A percentile compares a stretch with the other conserved stretches of the same genome.
phyloP scores from a whole-genome alignment of 208 protist species.

The Leptomonas seymouri region DNA sequence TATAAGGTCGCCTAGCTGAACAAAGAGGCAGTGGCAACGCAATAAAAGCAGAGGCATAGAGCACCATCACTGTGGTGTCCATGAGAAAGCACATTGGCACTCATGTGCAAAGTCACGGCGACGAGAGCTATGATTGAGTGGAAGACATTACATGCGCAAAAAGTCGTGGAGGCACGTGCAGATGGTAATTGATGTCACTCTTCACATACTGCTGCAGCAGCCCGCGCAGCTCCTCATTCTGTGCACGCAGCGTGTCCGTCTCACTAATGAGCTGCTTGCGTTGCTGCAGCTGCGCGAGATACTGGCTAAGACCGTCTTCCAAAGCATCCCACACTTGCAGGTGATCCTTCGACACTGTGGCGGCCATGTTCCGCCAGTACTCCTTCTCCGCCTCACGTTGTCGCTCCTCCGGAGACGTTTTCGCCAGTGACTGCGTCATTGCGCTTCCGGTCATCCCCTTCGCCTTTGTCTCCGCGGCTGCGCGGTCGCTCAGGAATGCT shows the following conservation, averaged over 20 bases:
- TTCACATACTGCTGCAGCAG: conserved; percentile 93
- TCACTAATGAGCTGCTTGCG: conserved; percentile 84
- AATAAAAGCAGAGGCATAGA: neutral
- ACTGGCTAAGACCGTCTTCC: conserved; percentile 88
- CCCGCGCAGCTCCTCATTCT: conserved; percentile 93
- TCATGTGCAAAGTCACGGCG: neutral
- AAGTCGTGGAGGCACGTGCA: conserved; percentile 83
- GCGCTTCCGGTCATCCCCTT: conserved; percentile 17
- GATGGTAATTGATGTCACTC: conserved; percentile 92
- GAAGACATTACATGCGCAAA: conserved; percentile 28
- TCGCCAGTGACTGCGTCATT: conserved; percentile 15
- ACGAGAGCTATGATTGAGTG: neutral
- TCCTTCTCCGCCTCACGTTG: conserved; percentile 60
- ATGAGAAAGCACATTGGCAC: neutral
- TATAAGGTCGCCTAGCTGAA: no score
- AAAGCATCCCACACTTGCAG: conserved; percentile 88
- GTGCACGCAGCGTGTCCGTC: conserved; percentile 85
- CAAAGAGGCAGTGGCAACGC: neutral
- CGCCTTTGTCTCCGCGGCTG: conserved; percentile 26
- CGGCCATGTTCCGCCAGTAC: conserved; percentile 88
- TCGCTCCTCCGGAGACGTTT: conserved; percentile 41
- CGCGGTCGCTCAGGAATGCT: conserved; percentile 78
- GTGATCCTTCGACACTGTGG: conserved; percentile 81
- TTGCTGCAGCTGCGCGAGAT: conserved; percentile 90
- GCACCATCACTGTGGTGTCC: no score